Evolutionary conservation across 73 alveolate genomes (phyloP).

Genomic region (Stentor roeselii): DNA sequence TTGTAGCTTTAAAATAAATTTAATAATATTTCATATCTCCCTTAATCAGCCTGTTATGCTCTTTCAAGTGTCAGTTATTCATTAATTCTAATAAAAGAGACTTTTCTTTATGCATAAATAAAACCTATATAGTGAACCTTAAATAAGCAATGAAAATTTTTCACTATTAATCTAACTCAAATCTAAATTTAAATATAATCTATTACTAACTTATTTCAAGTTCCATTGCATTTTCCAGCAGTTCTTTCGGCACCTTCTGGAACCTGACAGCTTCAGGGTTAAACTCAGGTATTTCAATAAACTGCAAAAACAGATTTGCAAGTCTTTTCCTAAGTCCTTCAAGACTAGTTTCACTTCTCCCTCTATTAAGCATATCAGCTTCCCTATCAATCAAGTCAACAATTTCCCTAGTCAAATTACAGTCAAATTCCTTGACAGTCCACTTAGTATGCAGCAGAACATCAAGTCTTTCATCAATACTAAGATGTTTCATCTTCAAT

Average conservation of each 20-base stretch:
- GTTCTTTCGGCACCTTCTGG: slow-evolving; percentile 95
- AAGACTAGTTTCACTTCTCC: slow-evolving; percentile 95
- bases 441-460: slow-evolving; percentile 94
- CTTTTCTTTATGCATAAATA: too few species aligned
- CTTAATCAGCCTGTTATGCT: too few species aligned
- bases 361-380: slow-evolving; percentile 99
- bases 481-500: slow-evolving; percentile 66
- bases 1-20: too few species aligned
- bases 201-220: neutral
- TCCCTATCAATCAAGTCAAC: slow-evolving; percentile 99
- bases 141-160: too few species aligned
- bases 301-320: slow-evolving; percentile 93
- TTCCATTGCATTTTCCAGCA: slow-evolving; percentile 49
- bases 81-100: too few species aligned
- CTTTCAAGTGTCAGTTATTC: too few species aligned
- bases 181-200: too few species aligned
- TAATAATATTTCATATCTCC: too few species aligned
- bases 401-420: slow-evolving; percentile 96
- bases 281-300: slow-evolving; percentile 98
- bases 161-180: too few species aligned
- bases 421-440: slow-evolving; percentile 98
- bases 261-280: slow-evolving; percentile 99
- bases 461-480: slow-evolving; percentile 95
- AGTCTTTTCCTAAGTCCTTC: slow-evolving; percentile 96
- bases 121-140: too few species aligned